A percentile compares a stretch with the other conserved stretches of the same genome.
phyloP scores from a whole-genome alignment of 345 rosid species.

The Pseudoturritis turrita region DNA sequence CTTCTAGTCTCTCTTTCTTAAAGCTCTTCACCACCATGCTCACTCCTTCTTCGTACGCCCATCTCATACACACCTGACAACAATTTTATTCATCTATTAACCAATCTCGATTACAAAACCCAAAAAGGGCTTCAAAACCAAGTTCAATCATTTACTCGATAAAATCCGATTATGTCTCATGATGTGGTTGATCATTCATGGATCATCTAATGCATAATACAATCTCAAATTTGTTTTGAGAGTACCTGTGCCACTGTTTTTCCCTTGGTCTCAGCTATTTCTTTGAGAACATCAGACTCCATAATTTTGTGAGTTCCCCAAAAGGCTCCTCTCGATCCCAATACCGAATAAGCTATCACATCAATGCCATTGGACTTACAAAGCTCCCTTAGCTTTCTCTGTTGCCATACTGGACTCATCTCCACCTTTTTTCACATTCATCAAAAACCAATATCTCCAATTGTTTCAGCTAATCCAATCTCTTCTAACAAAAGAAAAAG shows the following conservation, averaged over 20 bases:
- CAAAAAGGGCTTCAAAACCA: background rate
- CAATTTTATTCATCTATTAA: background rate
- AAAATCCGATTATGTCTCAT: background rate
- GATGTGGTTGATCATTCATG: background rate
- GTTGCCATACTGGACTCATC: slow-evolving; percentile 84
- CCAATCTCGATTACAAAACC: background rate
- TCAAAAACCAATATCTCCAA: background rate
- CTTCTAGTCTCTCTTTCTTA: slow-evolving; percentile 47
- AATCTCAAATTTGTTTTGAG: background rate
- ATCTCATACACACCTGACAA: slow-evolving; percentile 55
- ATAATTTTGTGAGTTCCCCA: slow-evolving; percentile 68
- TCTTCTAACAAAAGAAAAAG: background rate
- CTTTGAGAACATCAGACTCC: slow-evolving; percentile 57
- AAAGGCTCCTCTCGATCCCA: slow-evolving; percentile 58
- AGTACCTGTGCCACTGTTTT: slow-evolving; percentile 71
- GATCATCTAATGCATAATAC: background rate
- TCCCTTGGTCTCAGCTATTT: slow-evolving; percentile 57
- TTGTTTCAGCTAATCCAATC: background rate
- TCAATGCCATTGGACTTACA: slow-evolving; percentile 48
- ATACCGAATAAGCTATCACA: slow-evolving; percentile 56
- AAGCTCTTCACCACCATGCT: slow-evolving; percentile 55
- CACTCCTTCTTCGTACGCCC: slow-evolving; percentile 57
- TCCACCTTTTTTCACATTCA: slow-evolving; percentile 55
- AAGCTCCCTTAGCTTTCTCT: slow-evolving; percentile 55
- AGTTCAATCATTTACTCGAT: background rate